Conservation (phyloP, 192 early-diverging fungal species). For the Linnemannia exigua region DNA sequence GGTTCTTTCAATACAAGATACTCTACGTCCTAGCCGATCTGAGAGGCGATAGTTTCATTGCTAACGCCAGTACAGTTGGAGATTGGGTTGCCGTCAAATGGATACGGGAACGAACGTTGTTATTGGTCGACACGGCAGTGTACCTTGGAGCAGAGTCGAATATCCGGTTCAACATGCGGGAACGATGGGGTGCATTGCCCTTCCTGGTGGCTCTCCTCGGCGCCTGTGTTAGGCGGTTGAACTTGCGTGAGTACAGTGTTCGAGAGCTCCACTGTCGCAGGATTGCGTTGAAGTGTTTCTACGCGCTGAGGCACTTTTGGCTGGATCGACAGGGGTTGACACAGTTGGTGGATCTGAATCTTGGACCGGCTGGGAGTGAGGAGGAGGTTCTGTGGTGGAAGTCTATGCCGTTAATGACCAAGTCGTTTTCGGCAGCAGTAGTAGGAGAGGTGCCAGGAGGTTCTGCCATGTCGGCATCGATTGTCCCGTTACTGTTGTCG, state of each 20-base stretch:
- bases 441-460: background rate
- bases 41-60: background rate
- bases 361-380: background rate
- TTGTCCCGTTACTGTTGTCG: constrained; percentile 28
- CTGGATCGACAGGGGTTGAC: constrained; percentile 18
- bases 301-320: constrained; percentile 30
- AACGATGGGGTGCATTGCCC: constrained; percentile 21
- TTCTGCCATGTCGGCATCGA: background rate
- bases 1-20: constrained; percentile 24
- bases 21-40: constrained; percentile 6
- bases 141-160: constrained; percentile 38
- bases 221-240: constrained; percentile 15
- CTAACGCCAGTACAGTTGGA: background rate
- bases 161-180: constrained; percentile 51
- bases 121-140: constrained; percentile 22
- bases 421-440: background rate
- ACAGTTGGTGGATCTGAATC: constrained; percentile 29
- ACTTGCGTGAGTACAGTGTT: background rate
- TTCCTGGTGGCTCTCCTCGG: constrained; percentile 29
- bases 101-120: constrained; percentile 11
- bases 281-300: constrained; percentile 18
- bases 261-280: background rate
- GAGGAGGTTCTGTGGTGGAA: background rate
- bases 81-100: background rate
- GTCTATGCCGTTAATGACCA: constrained; percentile 10